Evolutionary conservation across 2,329 filamentous ascomycete genomes (phyloP), one percentile per base, ranked within the genome.

Genomic region (Chaetomium strumarium): DNA sequence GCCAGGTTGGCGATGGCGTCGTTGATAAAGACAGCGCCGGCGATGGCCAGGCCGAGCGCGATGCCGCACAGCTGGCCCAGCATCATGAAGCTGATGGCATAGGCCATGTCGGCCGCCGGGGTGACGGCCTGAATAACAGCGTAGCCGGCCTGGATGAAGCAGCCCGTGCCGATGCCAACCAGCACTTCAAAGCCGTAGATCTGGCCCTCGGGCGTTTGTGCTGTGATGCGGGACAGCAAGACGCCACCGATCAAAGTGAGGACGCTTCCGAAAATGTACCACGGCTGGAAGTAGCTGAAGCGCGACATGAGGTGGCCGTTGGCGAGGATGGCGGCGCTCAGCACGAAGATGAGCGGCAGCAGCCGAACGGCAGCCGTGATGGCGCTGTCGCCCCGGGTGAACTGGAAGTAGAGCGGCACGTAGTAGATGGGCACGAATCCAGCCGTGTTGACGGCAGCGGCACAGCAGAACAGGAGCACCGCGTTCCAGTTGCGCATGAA

Each of bases 321-420:
- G 17, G 41, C 39, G n/a, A 55, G 46, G 11, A 51, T 52, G 8
- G 40, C 24, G 2, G 50, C 48, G 45, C 33, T 46, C 11, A 54
- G 39, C 2, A 56, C 33, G 55, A 31, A 54, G 49, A 74, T 68
- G 50, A 72, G 65, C 5, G 72, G 72, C 8, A 75, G 62, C 5
- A 75, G 60, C 9, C 67, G 63, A 1, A 73, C 66, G 1, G 64
- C 68, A 11, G 70, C 63, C 12, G 63, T 49, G 9, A 73, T 60
- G 6, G 68, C 66, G 1, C 55, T 63, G 47, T 75, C 75, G 10
- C 67, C 67, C 4, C 64, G 64, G 0, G 67, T 67, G 59, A 79
- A 79, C 56, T 75, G 72, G 61, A 79, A 80, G 62, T 70, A 78
- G 1, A 79, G 61, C 0, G 77, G 77, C n/a, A 79, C 70, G 60